Conservation (phyloP, 164 flowering plant genomes). For the Berberis vulgaris region DNA sequence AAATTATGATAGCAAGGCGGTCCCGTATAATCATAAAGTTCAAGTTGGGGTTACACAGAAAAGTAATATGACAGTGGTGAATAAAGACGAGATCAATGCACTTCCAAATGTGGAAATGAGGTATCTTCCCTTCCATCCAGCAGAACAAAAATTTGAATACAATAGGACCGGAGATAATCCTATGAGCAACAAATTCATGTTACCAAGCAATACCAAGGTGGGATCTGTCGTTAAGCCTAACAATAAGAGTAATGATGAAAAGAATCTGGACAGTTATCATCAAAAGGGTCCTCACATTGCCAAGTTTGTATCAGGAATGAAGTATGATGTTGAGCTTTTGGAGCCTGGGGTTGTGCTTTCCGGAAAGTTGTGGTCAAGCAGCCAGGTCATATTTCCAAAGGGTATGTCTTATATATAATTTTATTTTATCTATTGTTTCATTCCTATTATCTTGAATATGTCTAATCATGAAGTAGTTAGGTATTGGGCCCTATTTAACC, state of each 20-base stretch:
- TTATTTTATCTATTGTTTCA: too few species aligned
- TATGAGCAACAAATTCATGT: background rate
- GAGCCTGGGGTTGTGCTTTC: conserved; percentile 3
- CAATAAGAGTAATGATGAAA: background rate
- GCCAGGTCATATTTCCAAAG: conserved; percentile 4
- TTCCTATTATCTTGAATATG: too few species aligned
- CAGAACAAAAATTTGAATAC: conserved; percentile 17
- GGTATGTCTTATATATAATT: background rate
- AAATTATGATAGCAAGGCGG: conserved; percentile 16
- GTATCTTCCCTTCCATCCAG: background rate
- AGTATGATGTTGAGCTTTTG: conserved; percentile 3
- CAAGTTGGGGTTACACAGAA: conserved; percentile 9
- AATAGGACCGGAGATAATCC: conserved; percentile 4
- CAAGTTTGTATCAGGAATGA: background rate
- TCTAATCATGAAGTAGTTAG: too few species aligned
- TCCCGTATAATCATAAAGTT: conserved; percentile 20
- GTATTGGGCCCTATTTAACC: too few species aligned
- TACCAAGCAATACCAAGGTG: background rate
- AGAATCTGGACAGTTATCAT: background rate
- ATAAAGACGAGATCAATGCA: conserved; percentile 12
- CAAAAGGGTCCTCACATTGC: background rate
- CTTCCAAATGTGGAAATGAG: conserved; percentile 10
- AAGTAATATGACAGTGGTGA: conserved; percentile 19
- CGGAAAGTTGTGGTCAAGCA: conserved; percentile 7
- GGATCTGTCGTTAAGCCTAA: conserved; percentile 5